Evolutionary conservation across 306 rosid genomes (phyloP).

Genomic region (Cucurbita moschata): DNA sequence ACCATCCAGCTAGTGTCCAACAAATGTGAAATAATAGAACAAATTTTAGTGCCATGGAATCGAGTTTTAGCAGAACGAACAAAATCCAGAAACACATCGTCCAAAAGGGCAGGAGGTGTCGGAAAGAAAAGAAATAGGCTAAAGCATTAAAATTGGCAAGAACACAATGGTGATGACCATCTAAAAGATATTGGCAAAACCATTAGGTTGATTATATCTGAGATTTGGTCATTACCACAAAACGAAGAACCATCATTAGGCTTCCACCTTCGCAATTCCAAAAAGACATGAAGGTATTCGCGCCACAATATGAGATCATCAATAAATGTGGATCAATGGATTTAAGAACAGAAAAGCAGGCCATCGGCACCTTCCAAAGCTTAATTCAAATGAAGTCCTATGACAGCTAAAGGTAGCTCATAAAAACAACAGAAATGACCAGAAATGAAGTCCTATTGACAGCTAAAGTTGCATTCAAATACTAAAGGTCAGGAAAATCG

Average conservation of each 20-base stretch:
- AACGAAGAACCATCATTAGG: background rate
- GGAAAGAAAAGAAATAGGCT: background rate
- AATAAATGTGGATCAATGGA: background rate
- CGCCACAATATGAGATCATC: background rate
- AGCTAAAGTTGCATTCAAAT: background rate
- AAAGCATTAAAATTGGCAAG: background rate
- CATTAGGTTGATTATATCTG: background rate
- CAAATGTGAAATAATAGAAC: background rate
- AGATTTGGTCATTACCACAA: background rate
- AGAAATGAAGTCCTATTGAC: background rate
- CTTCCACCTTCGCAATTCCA: background rate
- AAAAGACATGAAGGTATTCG: no score
- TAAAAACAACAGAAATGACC: background rate
- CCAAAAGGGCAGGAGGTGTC: background rate
- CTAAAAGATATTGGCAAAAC: background rate
- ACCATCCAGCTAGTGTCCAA: background rate
- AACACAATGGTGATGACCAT: background rate
- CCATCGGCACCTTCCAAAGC: background rate
- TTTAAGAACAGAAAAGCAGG: background rate
- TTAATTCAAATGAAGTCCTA: background rate
- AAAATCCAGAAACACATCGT: no score
- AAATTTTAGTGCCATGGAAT: background rate
- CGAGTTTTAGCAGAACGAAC: no score
- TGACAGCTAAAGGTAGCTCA: background rate
- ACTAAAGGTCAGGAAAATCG: background rate